These are phyloP conservation scores for Rhodotorula sp. DNA, from an alignment of 1,284 basidiomycete species.

Conservation along the genomic window DNA sequence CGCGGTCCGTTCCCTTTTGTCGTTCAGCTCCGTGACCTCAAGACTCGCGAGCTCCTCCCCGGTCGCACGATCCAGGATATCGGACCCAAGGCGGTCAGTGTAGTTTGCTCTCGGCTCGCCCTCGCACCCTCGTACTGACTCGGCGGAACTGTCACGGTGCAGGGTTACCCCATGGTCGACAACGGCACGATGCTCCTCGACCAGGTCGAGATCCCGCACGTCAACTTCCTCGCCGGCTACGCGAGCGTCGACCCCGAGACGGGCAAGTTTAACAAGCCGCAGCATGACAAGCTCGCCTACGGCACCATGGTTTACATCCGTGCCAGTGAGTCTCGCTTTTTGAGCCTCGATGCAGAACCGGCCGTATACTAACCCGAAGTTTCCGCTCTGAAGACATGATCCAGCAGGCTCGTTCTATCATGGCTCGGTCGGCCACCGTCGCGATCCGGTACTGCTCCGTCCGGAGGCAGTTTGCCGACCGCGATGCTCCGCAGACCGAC, in stretches of 20 bases:
- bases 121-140: background rate
- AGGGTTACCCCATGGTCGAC: constrained; percentile 46
- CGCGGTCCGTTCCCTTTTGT: constrained; percentile 51
- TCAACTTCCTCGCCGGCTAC: constrained; percentile 50
- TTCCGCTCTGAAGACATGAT: constrained; percentile 44
- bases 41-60: constrained; percentile 50
- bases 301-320: constrained; percentile 42
- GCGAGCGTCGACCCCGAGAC: constrained; percentile 48
- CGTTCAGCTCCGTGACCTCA: constrained; percentile 49
- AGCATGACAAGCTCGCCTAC: constrained; percentile 44
- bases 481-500: constrained; percentile 49
- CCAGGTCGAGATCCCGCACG: constrained; percentile 59
- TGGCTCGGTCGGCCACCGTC: constrained; percentile 50
- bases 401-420: constrained; percentile 47
- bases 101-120: background rate
- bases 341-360: background rate
- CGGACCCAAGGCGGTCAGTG: constrained; percentile 46
- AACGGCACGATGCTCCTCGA: constrained; percentile 55
- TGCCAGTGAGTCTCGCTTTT: background rate
- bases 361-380: background rate
- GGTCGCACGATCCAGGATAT: constrained; percentile 49
- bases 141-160: background rate
- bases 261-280: constrained; percentile 42
- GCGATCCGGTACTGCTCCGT: constrained; percentile 52
- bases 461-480: constrained; percentile 51